These are phyloP conservation scores for Coniophora puteana DNA, from an alignment of 1,284 basidiomycete genomes.

Conservation along the genomic window DNA sequence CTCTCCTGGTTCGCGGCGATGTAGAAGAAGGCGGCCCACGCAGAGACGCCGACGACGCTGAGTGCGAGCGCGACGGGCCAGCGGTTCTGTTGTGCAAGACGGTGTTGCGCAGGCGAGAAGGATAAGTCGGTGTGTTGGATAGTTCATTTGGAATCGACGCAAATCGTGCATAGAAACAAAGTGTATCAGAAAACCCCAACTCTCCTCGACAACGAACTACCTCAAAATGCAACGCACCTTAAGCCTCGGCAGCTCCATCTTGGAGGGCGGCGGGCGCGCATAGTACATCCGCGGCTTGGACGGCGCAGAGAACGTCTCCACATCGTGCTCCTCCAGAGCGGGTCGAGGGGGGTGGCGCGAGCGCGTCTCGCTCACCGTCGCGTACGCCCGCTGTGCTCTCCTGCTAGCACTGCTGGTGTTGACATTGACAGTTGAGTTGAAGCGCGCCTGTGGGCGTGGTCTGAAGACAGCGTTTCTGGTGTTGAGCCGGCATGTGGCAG, in stretches of 20 bases:
- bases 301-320: conserved; percentile 28
- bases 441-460: too few relatives aligned
- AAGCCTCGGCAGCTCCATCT: conserved; percentile 40
- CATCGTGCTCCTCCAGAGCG: conserved; percentile 16
- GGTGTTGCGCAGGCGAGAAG: neutral
- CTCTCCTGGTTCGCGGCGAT: conserved; percentile 75
- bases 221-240: conserved; percentile 26
- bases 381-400: conserved; percentile 14
- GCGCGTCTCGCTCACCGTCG: conserved; percentile 15
- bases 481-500: too few relatives aligned
- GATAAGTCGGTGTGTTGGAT: neutral
- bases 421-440: too few relatives aligned
- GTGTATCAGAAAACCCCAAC: neutral
- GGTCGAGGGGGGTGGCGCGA: conserved; percentile 20
- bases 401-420: too few relatives aligned
- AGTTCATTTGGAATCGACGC: neutral
- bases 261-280: conserved; percentile 28
- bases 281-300: conserved; percentile 31
- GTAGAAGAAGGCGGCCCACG: conserved; percentile 65
- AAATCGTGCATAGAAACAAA: neutral
- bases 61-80: conserved; percentile 61
- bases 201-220: neutral
- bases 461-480: too few relatives aligned
- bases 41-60: conserved; percentile 48
- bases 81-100: conserved; percentile 38